Base-by-base conservation (phyloP, 2,329 filamentous ascomycete genomes). In the Herpotrichia juniperi region DNA sequence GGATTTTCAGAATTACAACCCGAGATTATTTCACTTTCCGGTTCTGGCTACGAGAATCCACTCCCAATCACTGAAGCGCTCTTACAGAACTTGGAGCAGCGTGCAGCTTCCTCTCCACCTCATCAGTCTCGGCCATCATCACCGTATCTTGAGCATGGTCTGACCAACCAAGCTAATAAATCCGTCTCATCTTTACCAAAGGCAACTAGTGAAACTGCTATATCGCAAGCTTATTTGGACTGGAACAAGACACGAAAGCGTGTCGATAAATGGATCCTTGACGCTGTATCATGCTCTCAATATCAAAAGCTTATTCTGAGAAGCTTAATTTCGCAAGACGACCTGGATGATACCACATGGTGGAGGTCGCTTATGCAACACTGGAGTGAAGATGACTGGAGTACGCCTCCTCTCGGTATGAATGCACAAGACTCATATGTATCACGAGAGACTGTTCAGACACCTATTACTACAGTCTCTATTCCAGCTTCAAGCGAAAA, bases 301-400 rank as follows among this genome's bases (percentile, higher is more conserved):
- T 28, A 6, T 22, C 31, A 47, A 19, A 47, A 24, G 22, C 16
- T n/a, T 14, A 14, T 47, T 30, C 11, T 47, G n/a, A 37, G 24
- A 24, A 21, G 16, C 6, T 17, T 28, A 11, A 12, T 37, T 21
- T 24, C 30, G 4, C 3, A 37, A n/a, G 21, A 16, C 11, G 31
- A 39, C 4, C 12, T 47, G 32, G n/a, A 32, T 24, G 19, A 46
- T 46, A 6, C n/a, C 11, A 22, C 30, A 2, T 46, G 43, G 43
- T 46, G 43, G 43, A 9, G 19, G 9, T 22, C 30, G 11, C 31
- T 34, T n/a, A 35, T 39, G 21, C 4, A 37, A 25, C 30, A 37
- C 24, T 47, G 44, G 44, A 47, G 14, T 25, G 24, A 21, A 39
- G 44, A 47, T 37, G 19, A 21, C 26, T n/a, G 24, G 26, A 43